A percentile compares a stretch with the other conserved stretches of the same genome.
Evolutionary conservation across 2,329 filamentous ascomycete genomes (phyloP).

Genomic region (Fusarium ramigenum): DNA sequence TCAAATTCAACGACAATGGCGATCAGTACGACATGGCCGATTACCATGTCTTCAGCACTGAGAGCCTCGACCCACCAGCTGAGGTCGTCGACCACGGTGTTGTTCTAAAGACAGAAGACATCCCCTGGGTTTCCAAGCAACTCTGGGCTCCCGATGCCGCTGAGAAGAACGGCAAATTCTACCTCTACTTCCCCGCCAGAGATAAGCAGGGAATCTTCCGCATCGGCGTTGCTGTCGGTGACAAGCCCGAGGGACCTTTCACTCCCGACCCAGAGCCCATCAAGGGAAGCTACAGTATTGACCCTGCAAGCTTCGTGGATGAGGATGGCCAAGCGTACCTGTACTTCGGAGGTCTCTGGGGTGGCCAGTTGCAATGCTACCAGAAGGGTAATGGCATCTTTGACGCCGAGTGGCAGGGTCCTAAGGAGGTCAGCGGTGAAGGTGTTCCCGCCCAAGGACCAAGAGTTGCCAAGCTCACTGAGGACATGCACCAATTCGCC

Average conservation of each 20-base stretch:
- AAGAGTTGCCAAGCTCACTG: slow-evolving; percentile 70
- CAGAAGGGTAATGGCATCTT: slow-evolving; percentile 62
- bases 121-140: slow-evolving; percentile 82
- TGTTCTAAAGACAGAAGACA: slow-evolving; percentile 69
- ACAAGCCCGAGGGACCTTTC: slow-evolving; percentile 76
- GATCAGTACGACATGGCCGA: slow-evolving; percentile 87
- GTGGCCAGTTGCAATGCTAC: slow-evolving; percentile 83
- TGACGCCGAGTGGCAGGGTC: slow-evolving; percentile 62
- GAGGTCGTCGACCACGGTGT: slow-evolving; percentile 78
- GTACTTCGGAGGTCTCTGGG: slow-evolving; percentile 85
- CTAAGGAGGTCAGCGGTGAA: slow-evolving; percentile 66
- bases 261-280: slow-evolving; percentile 71
- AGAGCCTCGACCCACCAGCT: slow-evolving; percentile 61
- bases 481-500: slow-evolving; percentile 73
- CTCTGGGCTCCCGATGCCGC: slow-evolving; percentile 85
- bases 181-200: slow-evolving; percentile 80
- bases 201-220: slow-evolving; percentile 76
- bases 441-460: slow-evolving; percentile 69
- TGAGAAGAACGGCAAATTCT: slow-evolving; percentile 73
- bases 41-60: slow-evolving; percentile 78
- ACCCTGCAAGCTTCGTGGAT: slow-evolving; percentile 80
- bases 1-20: slow-evolving; percentile 82
- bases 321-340: slow-evolving; percentile 51
- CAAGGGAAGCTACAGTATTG: slow-evolving; percentile 77
- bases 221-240: slow-evolving; percentile 75